A percentile compares a stretch with the other conserved stretches of the same genome.
phyloP scores from a whole-genome alignment of 345 rosid genomes.

The Aethionema arabicum region DNA sequence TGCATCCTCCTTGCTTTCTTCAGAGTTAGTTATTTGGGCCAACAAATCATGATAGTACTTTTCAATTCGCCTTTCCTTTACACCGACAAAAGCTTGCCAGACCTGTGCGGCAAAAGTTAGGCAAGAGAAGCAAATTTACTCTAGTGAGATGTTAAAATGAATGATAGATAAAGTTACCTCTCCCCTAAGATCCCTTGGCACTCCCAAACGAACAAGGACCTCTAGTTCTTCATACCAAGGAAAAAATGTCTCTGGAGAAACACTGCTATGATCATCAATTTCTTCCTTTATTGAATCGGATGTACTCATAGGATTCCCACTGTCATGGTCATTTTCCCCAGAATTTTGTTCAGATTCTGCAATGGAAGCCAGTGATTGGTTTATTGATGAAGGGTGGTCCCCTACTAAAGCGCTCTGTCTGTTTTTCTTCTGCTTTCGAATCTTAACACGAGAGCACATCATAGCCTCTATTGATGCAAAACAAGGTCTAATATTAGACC shows the following conservation, averaged over 20 bases:
- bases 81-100: conserved; percentile 99
- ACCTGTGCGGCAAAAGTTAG: conserved; percentile 48
- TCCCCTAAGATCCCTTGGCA: conserved; percentile 93
- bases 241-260: conserved; percentile 45
- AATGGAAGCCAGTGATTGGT: conserved; percentile 36
- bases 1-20: conserved; percentile 43
- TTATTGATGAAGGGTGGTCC: conserved; percentile 44
- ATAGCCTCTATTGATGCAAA: conserved; percentile 60
- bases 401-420: conserved; percentile 24
- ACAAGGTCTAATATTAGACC: conserved; percentile 68
- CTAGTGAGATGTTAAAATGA: conserved; percentile 18
- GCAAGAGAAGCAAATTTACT: background rate
- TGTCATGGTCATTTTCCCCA: conserved; percentile 40
- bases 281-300: conserved; percentile 33
- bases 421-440: conserved; percentile 38
- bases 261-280: conserved; percentile 25
- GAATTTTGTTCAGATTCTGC: conserved; percentile 42
- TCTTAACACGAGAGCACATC: conserved; percentile 72
- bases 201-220: conserved; percentile 89
- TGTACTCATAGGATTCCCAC: conserved; percentile 28
- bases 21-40: conserved; percentile 51
- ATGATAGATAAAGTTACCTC: conserved; percentile 53
- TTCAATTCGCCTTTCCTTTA: conserved; percentile 70
- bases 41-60: conserved; percentile 78
- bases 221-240: conserved; percentile 84